Percentiles rank a stretch among this genome's conserved stretches.
phyloP scores from a whole-genome alignment of 1,284 basidiomycete genomes.

The Trichosporon sp. region DNA sequence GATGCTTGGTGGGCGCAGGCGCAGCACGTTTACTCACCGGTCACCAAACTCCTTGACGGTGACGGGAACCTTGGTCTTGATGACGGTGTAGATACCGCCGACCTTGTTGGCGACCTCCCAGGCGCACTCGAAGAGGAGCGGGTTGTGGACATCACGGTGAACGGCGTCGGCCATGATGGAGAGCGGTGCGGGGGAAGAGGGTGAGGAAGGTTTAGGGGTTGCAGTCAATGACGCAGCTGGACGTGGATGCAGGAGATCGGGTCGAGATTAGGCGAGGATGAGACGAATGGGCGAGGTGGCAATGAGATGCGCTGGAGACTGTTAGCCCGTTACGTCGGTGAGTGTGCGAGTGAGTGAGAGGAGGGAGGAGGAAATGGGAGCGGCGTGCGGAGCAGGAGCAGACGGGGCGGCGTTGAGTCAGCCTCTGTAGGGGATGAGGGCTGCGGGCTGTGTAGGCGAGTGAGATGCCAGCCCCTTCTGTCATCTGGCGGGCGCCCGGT shows the following conservation, averaged over 20 bases:
- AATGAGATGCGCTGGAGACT: not conserved
- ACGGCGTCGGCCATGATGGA: conserved; percentile 16
- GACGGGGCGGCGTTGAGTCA: not conserved
- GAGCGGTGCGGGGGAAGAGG: not conserved
- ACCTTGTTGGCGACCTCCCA: conserved; percentile 98
- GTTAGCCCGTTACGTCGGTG: not conserved
- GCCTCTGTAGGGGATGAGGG: not conserved
- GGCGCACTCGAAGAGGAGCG: conserved; percentile 80
- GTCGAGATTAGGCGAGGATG: not conserved
- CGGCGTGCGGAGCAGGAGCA: not conserved
- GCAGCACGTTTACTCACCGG: conserved; percentile 34
- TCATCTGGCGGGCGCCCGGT: not conserved
- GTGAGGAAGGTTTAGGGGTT: not conserved
- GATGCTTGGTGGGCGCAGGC: not conserved
- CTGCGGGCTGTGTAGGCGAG: not conserved
- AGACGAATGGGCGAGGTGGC: not conserved
- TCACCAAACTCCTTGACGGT: conserved; percentile 78
- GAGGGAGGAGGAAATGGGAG: not conserved
- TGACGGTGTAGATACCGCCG: conserved; percentile 98
- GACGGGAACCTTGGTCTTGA: conserved; percentile 98
- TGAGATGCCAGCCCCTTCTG: not conserved
- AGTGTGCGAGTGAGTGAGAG: not conserved
- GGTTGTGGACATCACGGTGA: conserved; percentile 67
- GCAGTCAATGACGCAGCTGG: not conserved
- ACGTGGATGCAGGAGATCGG: not conserved